Conservation (phyloP, 306 rosid species). For the Prunus mume region DNA sequence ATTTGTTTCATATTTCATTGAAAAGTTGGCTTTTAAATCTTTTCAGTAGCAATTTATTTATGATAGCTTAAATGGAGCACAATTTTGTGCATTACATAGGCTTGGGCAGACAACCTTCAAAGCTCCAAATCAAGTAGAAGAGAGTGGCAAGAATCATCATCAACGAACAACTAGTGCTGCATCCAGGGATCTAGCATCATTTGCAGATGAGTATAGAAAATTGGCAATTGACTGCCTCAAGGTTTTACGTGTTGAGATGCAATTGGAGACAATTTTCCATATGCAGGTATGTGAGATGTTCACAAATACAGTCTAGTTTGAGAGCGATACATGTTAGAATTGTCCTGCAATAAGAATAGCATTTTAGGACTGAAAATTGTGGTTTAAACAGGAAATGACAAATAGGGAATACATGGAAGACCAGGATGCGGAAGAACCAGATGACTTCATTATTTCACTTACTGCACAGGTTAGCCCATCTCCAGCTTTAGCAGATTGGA, state of each 20-base stretch:
- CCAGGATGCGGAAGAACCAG: conserved; percentile 99
- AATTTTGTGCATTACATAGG: conserved; percentile 47
- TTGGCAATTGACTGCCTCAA: conserved; percentile 93
- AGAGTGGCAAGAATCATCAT: conserved; percentile 37
- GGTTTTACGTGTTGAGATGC: conserved; percentile 96
- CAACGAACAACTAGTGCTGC: conserved; percentile 53
- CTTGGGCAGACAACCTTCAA: conserved; percentile 65
- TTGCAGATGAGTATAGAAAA: conserved; percentile 91
- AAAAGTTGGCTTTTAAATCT: not conserved
- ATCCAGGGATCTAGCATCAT: conserved; percentile 68
- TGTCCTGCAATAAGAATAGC: conserved; percentile 9
- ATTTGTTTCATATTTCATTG: not conserved
- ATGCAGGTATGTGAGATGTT: conserved; percentile 69
- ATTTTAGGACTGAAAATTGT: conserved; percentile 25
- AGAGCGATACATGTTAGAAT: not conserved
- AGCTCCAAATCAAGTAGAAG: conserved; percentile 59
- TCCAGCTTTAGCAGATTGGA: not conserved
- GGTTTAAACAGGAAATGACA: conserved; percentile 79
- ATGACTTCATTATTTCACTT: conserved; percentile 89
- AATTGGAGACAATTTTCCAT: conserved; percentile 88
- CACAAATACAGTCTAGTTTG: not conserved
- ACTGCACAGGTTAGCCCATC: conserved; percentile 68
- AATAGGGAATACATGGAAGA: conserved; percentile 88
- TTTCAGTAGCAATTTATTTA: not conserved
- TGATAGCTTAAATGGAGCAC: conserved; percentile 15